Base-by-base conservation (phyloP, 2,329 filamentous ascomycete species). In the Apiospora hydei region DNA sequence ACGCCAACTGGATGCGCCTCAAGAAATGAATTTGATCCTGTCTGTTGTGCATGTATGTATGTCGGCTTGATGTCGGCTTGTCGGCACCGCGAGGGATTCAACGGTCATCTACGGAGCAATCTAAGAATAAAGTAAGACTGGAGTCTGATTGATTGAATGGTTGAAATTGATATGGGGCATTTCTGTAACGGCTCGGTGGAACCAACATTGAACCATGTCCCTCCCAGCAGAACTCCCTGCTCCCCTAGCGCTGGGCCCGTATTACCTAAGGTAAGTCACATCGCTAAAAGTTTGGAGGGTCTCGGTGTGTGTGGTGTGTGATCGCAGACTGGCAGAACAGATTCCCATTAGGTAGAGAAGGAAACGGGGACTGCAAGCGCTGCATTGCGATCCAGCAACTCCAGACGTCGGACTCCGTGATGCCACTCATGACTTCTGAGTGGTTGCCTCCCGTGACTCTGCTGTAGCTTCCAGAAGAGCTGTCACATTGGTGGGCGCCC, bases 111-210 rank as follows among this genome's bases (percentile, higher is more conserved):
- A 21, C 53, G 34, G 26, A 49, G 53, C 18, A 61, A 61, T 61
- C 53, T 61, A 61, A 61, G 53, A 61, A 61, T 61, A 61, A 61
- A 61, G 53, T 61, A 61, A 61, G 34, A 61, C 34, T 64, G 57
- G 30, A 38, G 57, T 64, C 34, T 64, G 51, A 18, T 61, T 38
- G 53, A 38, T 61, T 38, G 53, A 61, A 61, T n/a, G 16, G 30
- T 38, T 18, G 26, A 41, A 64, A 64, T 41, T 64, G 57, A 11
- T 8, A 64, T 41, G 53, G 30, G 57, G 30, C 53, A 64, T n/a
- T 64, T 64, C 57, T 64, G 57, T 64, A 64, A 64, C 57, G 57
- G 57, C 57, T 64, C 8, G 34, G 57, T 64, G 57, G 57, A n/a
- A 41, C 57, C 57, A 64, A 41, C n/a, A n/a, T n/a, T n/a, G n/a